phyloP scores from a whole-genome alignment of 495 filamentous ascomycete species.

The Aspergillus saccharolyticus region DNA sequence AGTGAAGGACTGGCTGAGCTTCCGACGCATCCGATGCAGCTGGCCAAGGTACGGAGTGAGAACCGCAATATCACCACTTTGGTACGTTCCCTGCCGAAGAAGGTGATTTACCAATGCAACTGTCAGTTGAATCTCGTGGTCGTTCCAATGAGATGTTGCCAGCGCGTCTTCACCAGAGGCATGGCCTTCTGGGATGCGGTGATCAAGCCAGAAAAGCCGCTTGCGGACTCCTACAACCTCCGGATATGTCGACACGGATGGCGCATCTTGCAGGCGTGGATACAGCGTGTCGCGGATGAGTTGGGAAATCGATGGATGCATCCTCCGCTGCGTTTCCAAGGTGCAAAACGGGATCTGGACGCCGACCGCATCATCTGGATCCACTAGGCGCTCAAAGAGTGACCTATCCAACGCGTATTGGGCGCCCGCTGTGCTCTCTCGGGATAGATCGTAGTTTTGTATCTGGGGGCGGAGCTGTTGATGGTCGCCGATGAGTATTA shows the following conservation, averaged over 20 bases:
- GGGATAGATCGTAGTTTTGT: constrained; percentile 56
- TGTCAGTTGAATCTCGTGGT: constrained; percentile 63
- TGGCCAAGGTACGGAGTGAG: constrained; percentile 75
- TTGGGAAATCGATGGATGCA: constrained; percentile 65
- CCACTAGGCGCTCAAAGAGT: constrained; percentile 64
- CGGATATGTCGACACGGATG: constrained; percentile 49
- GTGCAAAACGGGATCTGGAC: constrained; percentile 49
- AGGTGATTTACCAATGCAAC: constrained; percentile 65
- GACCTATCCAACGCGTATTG: constrained; percentile 61
- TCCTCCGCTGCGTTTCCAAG: constrained; percentile 66
- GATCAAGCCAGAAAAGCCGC: constrained; percentile 71
- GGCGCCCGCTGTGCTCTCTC: constrained; percentile 50
- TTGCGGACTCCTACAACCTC: constrained; percentile 59
- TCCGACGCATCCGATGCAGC: constrained; percentile 53
- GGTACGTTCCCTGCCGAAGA: constrained; percentile 64
- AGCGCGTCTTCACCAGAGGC: constrained; percentile 33
- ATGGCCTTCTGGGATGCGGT: constrained; percentile 51
- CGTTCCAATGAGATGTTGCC: constrained; percentile 60
- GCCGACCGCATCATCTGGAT: constrained; percentile 16
- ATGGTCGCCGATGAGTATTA: constrained; percentile 75
- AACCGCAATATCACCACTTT: constrained; percentile 65
- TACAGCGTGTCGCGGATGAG: constrained; percentile 61
- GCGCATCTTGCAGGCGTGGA: constrained; percentile 55
- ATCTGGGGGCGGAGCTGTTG: constrained; percentile 66
- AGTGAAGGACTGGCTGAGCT: constrained; percentile 48